Conservation (phyloP, 345 rosid species). For the Eucalyptus sp. region DNA sequence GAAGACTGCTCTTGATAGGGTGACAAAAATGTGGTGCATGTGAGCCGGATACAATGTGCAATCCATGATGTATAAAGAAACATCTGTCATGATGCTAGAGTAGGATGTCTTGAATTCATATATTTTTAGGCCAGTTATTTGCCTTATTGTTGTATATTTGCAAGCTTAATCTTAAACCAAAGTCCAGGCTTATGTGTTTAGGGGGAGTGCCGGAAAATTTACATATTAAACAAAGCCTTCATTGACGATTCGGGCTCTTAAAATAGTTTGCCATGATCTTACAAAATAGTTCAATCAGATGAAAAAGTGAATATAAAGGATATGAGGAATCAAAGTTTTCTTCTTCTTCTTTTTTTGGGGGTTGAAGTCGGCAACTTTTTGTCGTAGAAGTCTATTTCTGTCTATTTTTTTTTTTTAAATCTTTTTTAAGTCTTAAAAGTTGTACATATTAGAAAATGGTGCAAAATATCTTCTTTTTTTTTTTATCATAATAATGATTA, state of each 20-base stretch:
- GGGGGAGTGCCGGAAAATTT: not conserved
- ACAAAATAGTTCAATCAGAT: not conserved
- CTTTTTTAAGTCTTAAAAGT: not conserved
- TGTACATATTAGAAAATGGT: not conserved
- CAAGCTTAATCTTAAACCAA: not conserved
- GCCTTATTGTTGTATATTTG: not conserved
- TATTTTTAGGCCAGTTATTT: not conserved
- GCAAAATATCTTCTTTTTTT: not conserved
- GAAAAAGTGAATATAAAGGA: not conserved
- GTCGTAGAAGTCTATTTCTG: not conserved
- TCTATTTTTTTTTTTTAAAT: not conserved
- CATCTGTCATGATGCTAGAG: not conserved
- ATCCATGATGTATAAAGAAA: not conserved
- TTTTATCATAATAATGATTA: not conserved
- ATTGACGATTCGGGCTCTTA: not conserved
- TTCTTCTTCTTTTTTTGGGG: not conserved
- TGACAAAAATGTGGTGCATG: not conserved
- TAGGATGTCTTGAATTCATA: not conserved
- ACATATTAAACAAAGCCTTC: not conserved
- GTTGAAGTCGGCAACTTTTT: not conserved
- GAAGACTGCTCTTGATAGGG: not conserved
- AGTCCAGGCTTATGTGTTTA: not conserved
- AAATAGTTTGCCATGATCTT: not conserved
- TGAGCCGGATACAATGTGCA: not conserved
- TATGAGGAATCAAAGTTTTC: not conserved